Conservation (phyloP, 345 rosid species). For the Acer yangbiense region DNA sequence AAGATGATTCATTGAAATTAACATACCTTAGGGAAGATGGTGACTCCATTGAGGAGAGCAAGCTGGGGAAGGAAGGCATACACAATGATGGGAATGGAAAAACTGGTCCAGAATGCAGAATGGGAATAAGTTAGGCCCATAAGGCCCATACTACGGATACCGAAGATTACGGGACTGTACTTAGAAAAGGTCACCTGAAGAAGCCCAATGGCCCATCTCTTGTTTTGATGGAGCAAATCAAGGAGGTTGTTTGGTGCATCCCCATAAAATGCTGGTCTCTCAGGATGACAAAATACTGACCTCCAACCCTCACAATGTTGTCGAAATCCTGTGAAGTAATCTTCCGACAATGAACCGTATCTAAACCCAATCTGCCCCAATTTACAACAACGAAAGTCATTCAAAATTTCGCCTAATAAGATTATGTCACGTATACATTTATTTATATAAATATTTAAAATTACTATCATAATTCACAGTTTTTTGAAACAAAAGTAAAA, state of each 20-base stretch:
- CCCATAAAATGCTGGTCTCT: conserved; percentile 61
- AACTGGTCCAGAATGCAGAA: conserved; percentile 52
- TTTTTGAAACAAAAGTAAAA: no score
- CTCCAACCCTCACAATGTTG: conserved; percentile 77
- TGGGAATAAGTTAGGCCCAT: conserved; percentile 46
- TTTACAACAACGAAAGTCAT: not conserved
- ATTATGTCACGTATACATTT: no score
- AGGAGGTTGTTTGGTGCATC: conserved; percentile 50
- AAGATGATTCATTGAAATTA: no score
- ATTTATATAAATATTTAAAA: no score
- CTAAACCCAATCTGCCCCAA: conserved; percentile 56
- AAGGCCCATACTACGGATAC: conserved; percentile 42
- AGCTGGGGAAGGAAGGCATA: conserved; percentile 76
- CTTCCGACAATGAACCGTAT: conserved; percentile 80
- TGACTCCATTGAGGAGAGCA: conserved; percentile 46
- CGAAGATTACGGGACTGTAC: conserved; percentile 49
- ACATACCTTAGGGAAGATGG: conserved; percentile 56
- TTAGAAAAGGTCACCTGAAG: conserved; percentile 46
- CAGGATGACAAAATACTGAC: conserved; percentile 56
- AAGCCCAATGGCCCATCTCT: conserved; percentile 75
- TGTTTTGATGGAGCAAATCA: conserved; percentile 51
- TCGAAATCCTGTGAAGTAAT: conserved; percentile 54
- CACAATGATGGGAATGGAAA: conserved; percentile 45
- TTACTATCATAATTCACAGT: no score
- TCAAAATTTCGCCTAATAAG: no score